Evolutionary conservation across 345 rosid genomes (phyloP).

Genomic region (Salix udensis): DNA sequence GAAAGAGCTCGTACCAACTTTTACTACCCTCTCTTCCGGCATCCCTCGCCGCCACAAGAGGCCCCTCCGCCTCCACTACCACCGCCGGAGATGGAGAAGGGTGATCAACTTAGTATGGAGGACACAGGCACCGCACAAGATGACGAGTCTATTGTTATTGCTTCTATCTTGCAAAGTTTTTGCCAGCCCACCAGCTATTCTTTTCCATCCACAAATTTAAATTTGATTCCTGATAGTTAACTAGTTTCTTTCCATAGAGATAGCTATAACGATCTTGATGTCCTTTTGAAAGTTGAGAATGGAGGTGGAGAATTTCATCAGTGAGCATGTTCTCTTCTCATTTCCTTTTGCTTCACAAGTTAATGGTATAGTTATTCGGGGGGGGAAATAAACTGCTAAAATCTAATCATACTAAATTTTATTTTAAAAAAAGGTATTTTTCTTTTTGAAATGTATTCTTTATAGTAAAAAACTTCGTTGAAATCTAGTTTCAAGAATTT

Average conservation of each 20-base stretch:
- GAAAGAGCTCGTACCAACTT: slow-evolving; percentile 32
- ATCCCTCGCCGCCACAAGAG: neutral
- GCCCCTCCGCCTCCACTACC: neutral
- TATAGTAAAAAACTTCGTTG: no score
- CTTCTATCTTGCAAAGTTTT: slow-evolving; percentile 29
- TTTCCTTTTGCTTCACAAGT: neutral
- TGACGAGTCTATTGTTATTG: slow-evolving; percentile 31
- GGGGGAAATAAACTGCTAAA: fast-evolving
- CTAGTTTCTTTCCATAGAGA: neutral
- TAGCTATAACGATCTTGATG: neutral
- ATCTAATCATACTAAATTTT: no score
- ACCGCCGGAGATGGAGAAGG: neutral
- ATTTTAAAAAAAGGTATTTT: no score
- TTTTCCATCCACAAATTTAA: slow-evolving; percentile 4
- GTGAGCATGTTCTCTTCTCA: neutral
- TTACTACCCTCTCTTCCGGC: slow-evolving; percentile 13
- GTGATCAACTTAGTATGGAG: slow-evolving; percentile 6
- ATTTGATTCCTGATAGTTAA: neutral
- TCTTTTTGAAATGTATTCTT: no score
- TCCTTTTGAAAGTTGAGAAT: neutral
- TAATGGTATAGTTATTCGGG: no score
- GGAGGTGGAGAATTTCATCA: neutral
- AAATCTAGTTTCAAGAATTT: no score
- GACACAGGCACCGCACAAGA: neutral
- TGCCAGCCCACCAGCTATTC: slow-evolving; percentile 12